phyloP scores from a whole-genome alignment of 2,329 filamentous ascomycete genomes.

The Stagonosporopsis vannaccii region DNA sequence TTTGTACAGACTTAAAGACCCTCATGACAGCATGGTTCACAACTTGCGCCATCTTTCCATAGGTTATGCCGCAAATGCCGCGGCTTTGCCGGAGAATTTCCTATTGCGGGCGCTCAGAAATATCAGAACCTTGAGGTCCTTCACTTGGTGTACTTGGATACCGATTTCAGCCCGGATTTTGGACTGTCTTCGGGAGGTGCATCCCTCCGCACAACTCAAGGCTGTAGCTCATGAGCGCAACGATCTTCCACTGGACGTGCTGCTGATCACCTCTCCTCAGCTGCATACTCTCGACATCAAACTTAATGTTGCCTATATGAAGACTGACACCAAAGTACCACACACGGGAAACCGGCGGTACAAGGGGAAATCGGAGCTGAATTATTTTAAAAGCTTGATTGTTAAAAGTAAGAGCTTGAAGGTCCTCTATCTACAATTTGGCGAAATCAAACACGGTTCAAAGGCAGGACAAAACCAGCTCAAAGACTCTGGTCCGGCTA shows the following conservation, averaged over 20 bases:
- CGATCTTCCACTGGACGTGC: neutral
- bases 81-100: neutral
- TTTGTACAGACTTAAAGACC: neutral
- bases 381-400: neutral
- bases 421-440: neutral
- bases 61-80: neutral
- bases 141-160: neutral
- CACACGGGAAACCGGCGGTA: neutral
- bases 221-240: neutral
- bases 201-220: neutral
- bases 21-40: neutral
- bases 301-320: neutral
- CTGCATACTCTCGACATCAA: conserved; percentile 1
- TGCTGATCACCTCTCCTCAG: neutral
- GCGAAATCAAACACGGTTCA: neutral
- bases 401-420: neutral
- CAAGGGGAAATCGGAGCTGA: neutral
- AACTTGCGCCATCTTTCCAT: neutral
- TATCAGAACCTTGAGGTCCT: neutral
- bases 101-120: neutral
- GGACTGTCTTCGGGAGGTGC: neutral
- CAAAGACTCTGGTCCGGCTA: neutral
- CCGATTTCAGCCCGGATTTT: neutral
- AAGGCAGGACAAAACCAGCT: neutral
- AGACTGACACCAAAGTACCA: neutral